Evolutionary conservation across 1,284 basidiomycete species (phyloP), one percentile per base, ranked within the genome.

Genomic region (Psilocybe mexicana): DNA sequence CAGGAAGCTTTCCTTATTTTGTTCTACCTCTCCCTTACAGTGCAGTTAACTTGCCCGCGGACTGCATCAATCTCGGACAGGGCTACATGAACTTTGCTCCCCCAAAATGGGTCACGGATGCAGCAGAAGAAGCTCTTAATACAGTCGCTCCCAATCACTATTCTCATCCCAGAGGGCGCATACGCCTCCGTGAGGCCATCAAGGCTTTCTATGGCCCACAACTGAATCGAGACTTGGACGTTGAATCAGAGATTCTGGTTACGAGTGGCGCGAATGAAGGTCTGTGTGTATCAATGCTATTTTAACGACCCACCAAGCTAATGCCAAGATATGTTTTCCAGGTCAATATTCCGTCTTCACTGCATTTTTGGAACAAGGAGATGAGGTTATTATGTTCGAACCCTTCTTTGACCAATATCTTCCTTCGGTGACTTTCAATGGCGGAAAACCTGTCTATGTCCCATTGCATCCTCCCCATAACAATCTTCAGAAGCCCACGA

Each of bases 381-480:
- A 99, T 71, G 96, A 98, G 74, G 97, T 99, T 60, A 96, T 99
- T 72, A 88, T 98, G 82, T 96, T 99, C 69, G 97, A 99, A 76
- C 96, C 94, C 4, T 96, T 94, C 81, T 98, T 98, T 70, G 96
- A 98, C 71, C 97, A 99, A 74, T 99, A 98, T 76, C 84, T 92
- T 61, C 90, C 94, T 38, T 93, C 92, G 7, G 87, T 97, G 56
- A 92, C 87, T 26, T 97, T 97, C 83, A 95, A 97, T 69, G 92
- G 91, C 33, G 96, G 94, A 47, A 89, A 86, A 56, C 94, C 96
- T 7, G 88, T 98, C 50, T 99, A 94, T 69, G 93, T 99, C 6
- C 96, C 97, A 2, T 81, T 99, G 12, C 93, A 97, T 64, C 96
- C 97, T 0, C 92, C 93, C 12, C 72, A 79, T 0, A 72, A 78